Evolutionary conservation across 306 rosid genomes (phyloP).

Genomic region (Rosa rugosa): DNA sequence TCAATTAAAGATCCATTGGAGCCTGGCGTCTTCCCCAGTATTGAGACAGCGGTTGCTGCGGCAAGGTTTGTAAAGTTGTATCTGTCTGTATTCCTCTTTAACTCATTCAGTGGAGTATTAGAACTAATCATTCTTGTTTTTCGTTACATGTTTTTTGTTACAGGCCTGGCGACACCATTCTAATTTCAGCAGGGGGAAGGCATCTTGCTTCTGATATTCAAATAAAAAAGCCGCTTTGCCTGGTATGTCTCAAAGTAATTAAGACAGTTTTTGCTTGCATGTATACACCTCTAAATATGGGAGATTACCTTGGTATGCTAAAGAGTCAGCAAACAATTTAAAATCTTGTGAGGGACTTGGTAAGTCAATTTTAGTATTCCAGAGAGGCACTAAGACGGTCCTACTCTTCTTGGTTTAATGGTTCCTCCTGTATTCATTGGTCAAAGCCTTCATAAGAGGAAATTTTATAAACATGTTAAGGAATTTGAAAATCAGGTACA

Average conservation of each 20-base stretch:
- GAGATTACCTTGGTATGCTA: not conserved
- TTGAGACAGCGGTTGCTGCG: slow-evolving; percentile 83
- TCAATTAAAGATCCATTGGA: slow-evolving; percentile 62
- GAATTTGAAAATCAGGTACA: not conserved
- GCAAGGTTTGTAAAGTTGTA: slow-evolving; percentile 58
- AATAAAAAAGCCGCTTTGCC: slow-evolving; percentile 82
- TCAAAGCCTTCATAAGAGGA: too few species aligned
- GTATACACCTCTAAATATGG: not conserved
- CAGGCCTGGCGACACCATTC: slow-evolving; percentile 96
- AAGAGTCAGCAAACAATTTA: too few species aligned
- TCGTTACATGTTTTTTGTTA: slow-evolving; percentile 16
- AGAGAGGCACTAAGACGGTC: not conserved
- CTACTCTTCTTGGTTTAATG: not conserved
- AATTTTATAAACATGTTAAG: not conserved
- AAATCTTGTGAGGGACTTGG: not conserved
- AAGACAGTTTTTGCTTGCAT: not conserved
- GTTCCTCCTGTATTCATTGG: not conserved
- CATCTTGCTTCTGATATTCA: slow-evolving; percentile 79
- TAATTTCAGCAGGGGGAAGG: slow-evolving; percentile 84
- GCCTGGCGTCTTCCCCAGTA: slow-evolving; percentile 75
- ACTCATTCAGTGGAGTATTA: slow-evolving; percentile 4
- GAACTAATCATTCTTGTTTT: slow-evolving; percentile 18
- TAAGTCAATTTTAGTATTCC: not conserved
- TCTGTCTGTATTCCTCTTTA: slow-evolving; percentile 4
- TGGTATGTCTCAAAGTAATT: slow-evolving; percentile 49